Conservation (phyloP, 2,329 filamentous ascomycete species). For the Aspergillus fumigatiaffinis region DNA sequence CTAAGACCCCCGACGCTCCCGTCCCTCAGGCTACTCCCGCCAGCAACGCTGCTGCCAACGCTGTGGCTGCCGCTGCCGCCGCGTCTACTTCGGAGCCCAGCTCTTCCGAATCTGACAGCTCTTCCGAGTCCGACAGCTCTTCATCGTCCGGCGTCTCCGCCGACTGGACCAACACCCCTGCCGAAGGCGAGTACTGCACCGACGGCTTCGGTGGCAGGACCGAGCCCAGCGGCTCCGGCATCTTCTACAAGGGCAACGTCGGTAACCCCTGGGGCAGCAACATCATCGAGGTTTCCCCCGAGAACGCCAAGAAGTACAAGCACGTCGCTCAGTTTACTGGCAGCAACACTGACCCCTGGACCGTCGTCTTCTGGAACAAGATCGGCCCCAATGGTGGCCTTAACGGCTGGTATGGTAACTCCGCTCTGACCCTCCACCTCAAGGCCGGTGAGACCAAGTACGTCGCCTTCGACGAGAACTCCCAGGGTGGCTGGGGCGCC, state of each 20-base stretch:
- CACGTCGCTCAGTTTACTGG: constrained; percentile 34
- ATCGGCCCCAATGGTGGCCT: constrained; percentile 29
- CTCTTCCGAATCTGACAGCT: background rate
- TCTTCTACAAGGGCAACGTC: constrained; percentile 33
- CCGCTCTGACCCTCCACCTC: constrained; percentile 31
- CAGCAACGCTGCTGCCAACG: constrained; percentile 8
- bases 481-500: constrained; percentile 36
- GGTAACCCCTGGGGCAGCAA: constrained; percentile 40
- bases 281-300: constrained; percentile 34
- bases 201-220: constrained; percentile 31
- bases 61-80: constrained; percentile 9
- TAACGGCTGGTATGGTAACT: constrained; percentile 33
- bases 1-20: constrained; percentile 12
- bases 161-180: constrained; percentile 21
- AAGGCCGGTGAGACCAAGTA: constrained; percentile 29
- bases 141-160: constrained; percentile 10
- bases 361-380: constrained; percentile 41
- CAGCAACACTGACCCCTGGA: constrained; percentile 29
- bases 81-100: constrained; percentile 8
- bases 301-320: constrained; percentile 31
- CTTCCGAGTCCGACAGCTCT: background rate
- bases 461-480: constrained; percentile 36
- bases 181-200: constrained; percentile 19
- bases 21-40: constrained; percentile 14
- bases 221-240: constrained; percentile 12